A percentile compares a stretch with the other conserved stretches of the same genome.
Evolutionary conservation across 805 yeast genomes (phyloP).

Genomic region (Isabelozyma pseudorhagii): DNA sequence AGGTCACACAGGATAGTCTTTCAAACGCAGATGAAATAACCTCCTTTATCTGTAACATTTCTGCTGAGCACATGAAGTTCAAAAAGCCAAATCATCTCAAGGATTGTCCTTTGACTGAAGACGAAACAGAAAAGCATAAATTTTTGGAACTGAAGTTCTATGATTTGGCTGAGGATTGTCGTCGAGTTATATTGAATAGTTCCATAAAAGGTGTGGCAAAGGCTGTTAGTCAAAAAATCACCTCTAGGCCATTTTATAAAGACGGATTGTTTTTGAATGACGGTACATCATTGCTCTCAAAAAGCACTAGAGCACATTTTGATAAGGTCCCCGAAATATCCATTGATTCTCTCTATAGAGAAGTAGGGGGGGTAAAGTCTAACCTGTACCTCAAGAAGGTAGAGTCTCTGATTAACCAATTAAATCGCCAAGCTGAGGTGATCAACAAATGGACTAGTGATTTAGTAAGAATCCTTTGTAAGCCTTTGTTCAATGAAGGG

Average conservation of each 20-base stretch:
- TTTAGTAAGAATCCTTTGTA: slow-evolving; percentile 40
- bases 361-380: slow-evolving; percentile 16
- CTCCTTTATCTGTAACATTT: slow-evolving; percentile 15
- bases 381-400: slow-evolving; percentile 20
- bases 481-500: slow-evolving; percentile 48
- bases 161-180: slow-evolving; percentile 31
- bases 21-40: slow-evolving; percentile 18
- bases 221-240: slow-evolving; percentile 21
- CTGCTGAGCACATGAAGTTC: slow-evolving; percentile 5
- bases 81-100: slow-evolving; percentile 2
- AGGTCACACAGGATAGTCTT: not conserved
- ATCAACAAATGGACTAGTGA: slow-evolving; percentile 52
- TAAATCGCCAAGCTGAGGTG: slow-evolving; percentile 50
- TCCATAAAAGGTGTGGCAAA: slow-evolving; percentile 26
- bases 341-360: slow-evolving; percentile 8
- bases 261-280: slow-evolving; percentile 18
- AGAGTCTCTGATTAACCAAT: slow-evolving; percentile 17
- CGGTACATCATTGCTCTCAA: slow-evolving; percentile 29
- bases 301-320: slow-evolving; percentile 31
- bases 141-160: slow-evolving; percentile 28
- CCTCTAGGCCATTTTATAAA: slow-evolving; percentile 13
- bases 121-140: slow-evolving; percentile 10
- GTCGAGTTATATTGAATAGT: slow-evolving; percentile 28
- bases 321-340: slow-evolving; percentile 25
- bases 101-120: not conserved